Base-by-base conservation (phyloP, 805 yeast genomes). In the Candida mattraensis region DNA sequence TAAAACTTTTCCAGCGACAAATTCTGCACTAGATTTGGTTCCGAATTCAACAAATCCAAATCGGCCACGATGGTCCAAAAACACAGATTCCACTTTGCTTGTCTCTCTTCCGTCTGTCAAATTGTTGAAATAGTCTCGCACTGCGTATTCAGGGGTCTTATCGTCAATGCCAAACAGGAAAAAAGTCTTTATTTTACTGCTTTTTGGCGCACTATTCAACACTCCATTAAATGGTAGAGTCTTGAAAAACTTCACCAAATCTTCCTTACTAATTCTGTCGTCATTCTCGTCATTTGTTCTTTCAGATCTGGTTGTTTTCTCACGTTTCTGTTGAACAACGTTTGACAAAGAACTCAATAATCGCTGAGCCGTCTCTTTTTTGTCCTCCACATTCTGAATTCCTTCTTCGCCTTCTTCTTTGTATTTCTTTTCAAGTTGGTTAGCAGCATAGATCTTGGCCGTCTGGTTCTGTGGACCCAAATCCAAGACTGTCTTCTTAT, bases 131-230 rank as follows among this genome's bases (percentile, higher is more conserved):
- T 57, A 67, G 6, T 76, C 76, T 12, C 74, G 54, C 11, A 87
- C 63, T 34, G 63, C 61, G 57, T 78, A 80, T 48, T 81, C 87
- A 0, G 94, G 82, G 5, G 82, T 53, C 11, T 78, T 77, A 4
- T 76, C 74, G 40, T 74, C 80, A 13, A 87, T 66, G 2, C 96
- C 96, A 60, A 80, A 85, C 13, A 88, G 53, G 54, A 88, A 87
- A 35, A 87, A 72, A 0, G 88, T 72, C 34, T 67, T 70, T n/a
- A 75, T 51, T 0, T 58, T 48, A 4, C 52, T 40, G 34, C 72
- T 70, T 21, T 60, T 60, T 0, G 81, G 66, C 0, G 66, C 59
- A 3, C 41, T 48, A 3, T 42, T 40, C 7, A 81, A 53, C n/a
- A 72, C 67, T 1, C 84, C 86, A 26, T 76, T 76, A 39, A 84